Percentiles rank a stretch among this genome's conserved stretches.
Conservation (phyloP, 306 rosid genomes). For the Arachis hypogaea region DNA sequence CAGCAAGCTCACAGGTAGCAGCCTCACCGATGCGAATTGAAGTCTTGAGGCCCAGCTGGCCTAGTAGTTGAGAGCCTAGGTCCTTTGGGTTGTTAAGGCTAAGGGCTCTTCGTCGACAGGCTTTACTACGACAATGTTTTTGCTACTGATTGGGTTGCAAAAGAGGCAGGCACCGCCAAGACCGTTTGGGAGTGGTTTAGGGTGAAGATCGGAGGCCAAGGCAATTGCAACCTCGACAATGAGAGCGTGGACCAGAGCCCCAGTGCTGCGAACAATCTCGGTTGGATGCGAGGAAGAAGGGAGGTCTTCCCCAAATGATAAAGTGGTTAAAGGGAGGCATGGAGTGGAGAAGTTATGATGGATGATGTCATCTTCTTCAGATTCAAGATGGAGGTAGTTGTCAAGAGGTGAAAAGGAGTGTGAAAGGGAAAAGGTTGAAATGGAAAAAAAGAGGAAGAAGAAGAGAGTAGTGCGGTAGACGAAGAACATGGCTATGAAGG, state of each 20-base stretch:
- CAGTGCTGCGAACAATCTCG: constrained; percentile 65
- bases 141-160: constrained; percentile 55
- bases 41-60: constrained; percentile 76
- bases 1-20: constrained; percentile 83
- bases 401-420: no score
- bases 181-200: constrained; percentile 68
- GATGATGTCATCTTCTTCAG: constrained; percentile 49
- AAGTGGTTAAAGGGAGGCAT: constrained; percentile 62
- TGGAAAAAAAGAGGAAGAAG: no score
- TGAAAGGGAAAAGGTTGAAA: no score
- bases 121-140: constrained; percentile 79
- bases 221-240: constrained; percentile 80
- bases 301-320: constrained; percentile 51
- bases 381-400: no score
- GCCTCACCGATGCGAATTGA: constrained; percentile 87
- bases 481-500: no score
- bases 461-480: no score
- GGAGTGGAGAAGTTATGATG: constrained; percentile 94
- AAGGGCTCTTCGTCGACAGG: constrained; percentile 88
- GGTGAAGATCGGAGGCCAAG: constrained; percentile 72
- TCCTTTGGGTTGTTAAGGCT: constrained; percentile 75
- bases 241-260: constrained; percentile 62
- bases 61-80: constrained; percentile 59
- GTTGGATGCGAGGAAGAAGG: constrained; percentile 50
- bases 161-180: constrained; percentile 82